A percentile compares a stretch with the other conserved stretches of the same genome.
phyloP scores from a whole-genome alignment of 140 eudicot species.

The Flaveria floridana region DNA sequence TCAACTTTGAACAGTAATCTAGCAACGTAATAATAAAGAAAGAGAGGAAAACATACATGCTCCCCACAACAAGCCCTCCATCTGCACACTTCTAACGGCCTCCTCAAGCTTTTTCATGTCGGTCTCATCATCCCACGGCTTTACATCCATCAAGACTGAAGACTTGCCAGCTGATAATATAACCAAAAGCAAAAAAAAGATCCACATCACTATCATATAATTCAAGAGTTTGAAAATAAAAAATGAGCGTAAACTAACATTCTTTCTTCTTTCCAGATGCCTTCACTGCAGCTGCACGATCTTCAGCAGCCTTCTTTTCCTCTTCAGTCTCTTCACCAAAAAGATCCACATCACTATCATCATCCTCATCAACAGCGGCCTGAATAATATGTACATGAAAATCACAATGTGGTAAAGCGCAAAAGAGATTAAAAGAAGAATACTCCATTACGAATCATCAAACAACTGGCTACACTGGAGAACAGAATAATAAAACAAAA shows the following conservation, averaged over 20 bases:
- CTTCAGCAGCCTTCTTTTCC: conserved; percentile 95
- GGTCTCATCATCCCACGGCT: conserved; percentile 98
- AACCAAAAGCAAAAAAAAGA: conserved; percentile 5
- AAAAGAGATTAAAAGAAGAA: not conserved
- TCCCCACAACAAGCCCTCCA: conserved; percentile 90
- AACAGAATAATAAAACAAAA: not conserved
- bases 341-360: conserved; percentile 83
- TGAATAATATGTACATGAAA: conserved; percentile 15
- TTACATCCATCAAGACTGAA: conserved; percentile 78
- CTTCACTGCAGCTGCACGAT: conserved; percentile 81
- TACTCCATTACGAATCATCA: not conserved
- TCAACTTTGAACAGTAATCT: not conserved
- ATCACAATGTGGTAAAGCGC: not conserved
- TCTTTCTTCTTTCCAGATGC: conserved; percentile 94
- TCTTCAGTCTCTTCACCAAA: conserved; percentile 98
- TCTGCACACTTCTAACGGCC: conserved; percentile 71
- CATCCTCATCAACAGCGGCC: conserved; percentile 71
- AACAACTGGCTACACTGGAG: not conserved
- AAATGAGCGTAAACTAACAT: conserved; percentile 46
- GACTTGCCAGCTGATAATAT: conserved; percentile 78
- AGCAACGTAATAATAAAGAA: not conserved
- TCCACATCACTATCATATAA: no score
- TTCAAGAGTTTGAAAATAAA: not conserved
- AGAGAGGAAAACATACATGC: conserved; percentile 61
- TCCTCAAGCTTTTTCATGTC: conserved; percentile 94